phyloP scores from a whole-genome alignment of 1,284 basidiomycete genomes.

The Takashimella tepidaria region DNA sequence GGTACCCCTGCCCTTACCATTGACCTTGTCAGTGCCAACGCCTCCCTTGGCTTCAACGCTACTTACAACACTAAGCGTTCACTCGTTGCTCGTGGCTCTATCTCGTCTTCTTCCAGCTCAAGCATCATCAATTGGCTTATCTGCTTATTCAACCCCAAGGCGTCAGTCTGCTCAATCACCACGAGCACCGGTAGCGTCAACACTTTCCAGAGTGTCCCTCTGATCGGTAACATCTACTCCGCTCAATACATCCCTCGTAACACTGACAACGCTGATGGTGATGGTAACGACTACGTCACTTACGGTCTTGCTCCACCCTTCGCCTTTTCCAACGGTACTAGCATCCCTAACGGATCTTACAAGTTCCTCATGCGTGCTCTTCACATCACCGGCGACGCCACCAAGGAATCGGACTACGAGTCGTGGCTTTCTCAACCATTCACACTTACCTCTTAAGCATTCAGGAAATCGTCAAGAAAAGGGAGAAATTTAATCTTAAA shows the following conservation, averaged over 20 bases:
- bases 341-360: slow-evolving; percentile 59
- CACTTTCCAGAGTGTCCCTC: slow-evolving; percentile 47
- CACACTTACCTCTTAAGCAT: slow-evolving; percentile 7
- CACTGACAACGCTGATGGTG: slow-evolving; percentile 23
- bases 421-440: slow-evolving; percentile 44
- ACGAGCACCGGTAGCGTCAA: slow-evolving; percentile 13
- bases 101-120: background rate
- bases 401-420: slow-evolving; percentile 56
- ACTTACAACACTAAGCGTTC: slow-evolving; percentile 28
- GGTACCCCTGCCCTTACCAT: slow-evolving; percentile 54
- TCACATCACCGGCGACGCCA: slow-evolving; percentile 56
- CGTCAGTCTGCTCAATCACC: background rate
- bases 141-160: background rate
- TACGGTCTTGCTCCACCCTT: slow-evolving; percentile 43
- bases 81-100: background rate
- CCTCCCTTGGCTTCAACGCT: slow-evolving; percentile 35
- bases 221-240: slow-evolving; percentile 49
- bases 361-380: slow-evolving; percentile 57
- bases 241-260: slow-evolving; percentile 39
- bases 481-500: no score
- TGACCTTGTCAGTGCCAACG: slow-evolving; percentile 49
- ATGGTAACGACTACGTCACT: slow-evolving; percentile 48
- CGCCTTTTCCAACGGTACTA: slow-evolving; percentile 57
- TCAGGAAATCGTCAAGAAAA: no score
- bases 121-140: background rate